Conservation (phyloP, 768 basidiomycete species). For the Macrocybe gigantea region DNA sequence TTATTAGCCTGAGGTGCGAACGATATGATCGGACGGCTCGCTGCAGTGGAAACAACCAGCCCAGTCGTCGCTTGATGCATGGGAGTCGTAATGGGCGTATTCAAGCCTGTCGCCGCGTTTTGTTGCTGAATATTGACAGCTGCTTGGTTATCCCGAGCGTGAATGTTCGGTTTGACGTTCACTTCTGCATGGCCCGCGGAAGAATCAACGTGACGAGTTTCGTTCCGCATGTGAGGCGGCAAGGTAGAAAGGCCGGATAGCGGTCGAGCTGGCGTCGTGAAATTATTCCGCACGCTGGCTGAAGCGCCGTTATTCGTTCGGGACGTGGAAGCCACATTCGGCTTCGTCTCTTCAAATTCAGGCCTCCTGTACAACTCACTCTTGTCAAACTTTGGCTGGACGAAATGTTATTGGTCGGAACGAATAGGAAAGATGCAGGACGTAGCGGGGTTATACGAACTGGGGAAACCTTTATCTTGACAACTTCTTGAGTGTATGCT, state of each 20-base stretch:
- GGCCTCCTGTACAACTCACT: slow-evolving; percentile 64
- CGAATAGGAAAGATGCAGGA: background rate
- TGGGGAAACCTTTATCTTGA: slow-evolving; percentile 79
- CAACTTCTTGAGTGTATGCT: slow-evolving; percentile 73
- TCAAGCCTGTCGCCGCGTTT: background rate
- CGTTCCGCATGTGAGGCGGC: background rate
- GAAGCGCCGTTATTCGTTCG: slow-evolving; percentile 2
- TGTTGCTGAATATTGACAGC: background rate
- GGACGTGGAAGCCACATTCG: slow-evolving; percentile 14
- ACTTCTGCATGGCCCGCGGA: no score
- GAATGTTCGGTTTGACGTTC: no score
- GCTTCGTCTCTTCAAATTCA: slow-evolving; percentile 52
- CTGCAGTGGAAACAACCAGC: no score
- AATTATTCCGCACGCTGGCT: background rate
- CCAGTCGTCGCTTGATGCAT: background rate
- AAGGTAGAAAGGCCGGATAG: no score
- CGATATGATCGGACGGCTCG: no score
- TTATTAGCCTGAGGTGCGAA: background rate
- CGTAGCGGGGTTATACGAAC: slow-evolving; percentile 40
- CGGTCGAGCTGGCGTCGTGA: background rate
- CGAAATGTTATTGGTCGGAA: no score
- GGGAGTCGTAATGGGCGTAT: background rate
- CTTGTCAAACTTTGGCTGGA: slow-evolving; percentile 65
- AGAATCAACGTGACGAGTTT: no score
- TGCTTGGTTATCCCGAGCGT: background rate